Percentiles rank a stretch among this genome's conserved stretches.
Evolutionary conservation across 2,329 filamentous ascomycete species (phyloP).

Genomic region (Paraphaeosphaeria minitans): DNA sequence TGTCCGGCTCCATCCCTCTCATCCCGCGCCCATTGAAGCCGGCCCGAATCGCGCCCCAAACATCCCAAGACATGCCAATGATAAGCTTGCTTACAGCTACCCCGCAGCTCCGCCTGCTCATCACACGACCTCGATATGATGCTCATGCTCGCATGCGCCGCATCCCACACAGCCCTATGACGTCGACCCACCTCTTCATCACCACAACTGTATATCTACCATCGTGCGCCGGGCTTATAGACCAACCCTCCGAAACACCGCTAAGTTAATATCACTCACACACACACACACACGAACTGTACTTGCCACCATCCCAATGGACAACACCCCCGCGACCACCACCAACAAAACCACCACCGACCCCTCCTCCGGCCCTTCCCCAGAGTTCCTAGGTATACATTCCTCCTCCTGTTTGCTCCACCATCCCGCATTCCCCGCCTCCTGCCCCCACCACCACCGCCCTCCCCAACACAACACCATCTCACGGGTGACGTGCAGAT

Average conservation of each 20-base stretch:
- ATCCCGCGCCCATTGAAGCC: background rate
- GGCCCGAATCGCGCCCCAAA: background rate
- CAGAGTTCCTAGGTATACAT: background rate
- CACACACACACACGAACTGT: background rate
- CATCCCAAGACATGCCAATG: background rate
- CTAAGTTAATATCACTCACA: background rate
- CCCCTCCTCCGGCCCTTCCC: background rate
- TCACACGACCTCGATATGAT: background rate
- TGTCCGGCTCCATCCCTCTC: background rate
- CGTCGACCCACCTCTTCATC: background rate
- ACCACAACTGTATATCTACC: background rate
- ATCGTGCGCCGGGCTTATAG: background rate
- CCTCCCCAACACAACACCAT: background rate
- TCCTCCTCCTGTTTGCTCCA: no score
- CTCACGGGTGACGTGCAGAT: background rate
- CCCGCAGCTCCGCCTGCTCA: background rate
- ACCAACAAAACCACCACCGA: constrained; percentile 1
- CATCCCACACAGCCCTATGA: constrained; percentile 6
- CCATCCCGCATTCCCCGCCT: no score
- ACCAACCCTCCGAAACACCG: background rate
- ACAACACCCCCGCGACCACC: background rate
- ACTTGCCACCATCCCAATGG: background rate
- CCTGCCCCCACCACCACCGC: no score
- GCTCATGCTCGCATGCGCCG: background rate
- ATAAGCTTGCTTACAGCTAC: constrained; percentile 2